A percentile compares a stretch with the other conserved stretches of the same genome.
phyloP scores from a whole-genome alignment of 345 rosid species.

The Eucalyptus cloeziana region DNA sequence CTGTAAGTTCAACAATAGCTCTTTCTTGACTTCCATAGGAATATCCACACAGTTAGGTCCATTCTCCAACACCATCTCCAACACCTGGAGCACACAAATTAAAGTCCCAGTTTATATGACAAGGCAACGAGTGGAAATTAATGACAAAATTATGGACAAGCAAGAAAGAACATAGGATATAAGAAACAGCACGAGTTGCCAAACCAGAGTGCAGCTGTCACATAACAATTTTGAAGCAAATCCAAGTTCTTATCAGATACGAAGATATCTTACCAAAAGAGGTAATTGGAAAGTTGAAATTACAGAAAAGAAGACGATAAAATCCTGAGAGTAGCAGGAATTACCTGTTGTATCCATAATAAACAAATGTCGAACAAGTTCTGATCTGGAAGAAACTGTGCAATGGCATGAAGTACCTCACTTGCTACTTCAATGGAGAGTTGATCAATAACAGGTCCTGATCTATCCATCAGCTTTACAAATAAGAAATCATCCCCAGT shows the following conservation, averaged over 20 bases:
- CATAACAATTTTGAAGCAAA: background rate
- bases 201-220: background rate
- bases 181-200: background rate
- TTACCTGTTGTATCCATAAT: conserved; percentile 98
- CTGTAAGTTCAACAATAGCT: conserved; percentile 60
- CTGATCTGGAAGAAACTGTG: conserved; percentile 72
- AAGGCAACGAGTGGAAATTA: background rate
- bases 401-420: conserved; percentile 62
- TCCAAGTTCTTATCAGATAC: background rate
- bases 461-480: conserved; percentile 88
- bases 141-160: background rate
- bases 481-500: conserved; percentile 80
- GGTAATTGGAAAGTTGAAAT: background rate
- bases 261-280: background rate
- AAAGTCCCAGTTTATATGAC: background rate
- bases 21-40: conserved; percentile 80
- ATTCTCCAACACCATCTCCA: conserved; percentile 66
- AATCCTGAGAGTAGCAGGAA: background rate
- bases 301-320: background rate
- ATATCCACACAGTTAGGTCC: conserved; percentile 61
- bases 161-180: background rate
- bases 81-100: conserved; percentile 31
- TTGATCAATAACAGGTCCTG: conserved; percentile 87
- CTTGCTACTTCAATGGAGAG: conserved; percentile 71
- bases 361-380: conserved; percentile 74